Base-by-base conservation (phyloP, 306 rosid species). In the Trifolium pratense region DNA sequence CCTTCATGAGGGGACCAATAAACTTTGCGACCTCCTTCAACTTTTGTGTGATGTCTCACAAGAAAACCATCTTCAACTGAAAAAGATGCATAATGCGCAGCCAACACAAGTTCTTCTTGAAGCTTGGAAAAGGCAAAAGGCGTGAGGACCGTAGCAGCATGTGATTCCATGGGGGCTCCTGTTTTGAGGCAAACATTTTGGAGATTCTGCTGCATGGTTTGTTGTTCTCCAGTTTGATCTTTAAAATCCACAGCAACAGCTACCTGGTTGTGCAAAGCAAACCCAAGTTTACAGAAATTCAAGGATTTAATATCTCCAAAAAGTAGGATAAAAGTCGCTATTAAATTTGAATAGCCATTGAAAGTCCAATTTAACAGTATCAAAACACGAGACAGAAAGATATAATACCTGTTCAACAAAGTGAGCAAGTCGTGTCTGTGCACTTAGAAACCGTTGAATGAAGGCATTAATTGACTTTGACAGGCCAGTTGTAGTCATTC, bases 91-190 rank as follows among this genome's bases (percentile, higher is more conserved):
- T 91, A 93, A 82, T 93, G 97, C 48, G 97, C 96, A 56, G 98
- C 98, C 93, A 93, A 82, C 63, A 93, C 98, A 61, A 93, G 94
- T 79, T 93, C 96, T 78, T 93, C 98, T 81, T 89, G 96, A 76
- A 93, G 97, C 89, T 91, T 93, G 15, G 94, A 91, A 70, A 93
- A 93, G 80, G 98, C 96, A 76, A 80, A 89, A 48, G 98, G 98
- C 65, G 96, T 93, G 66, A 93, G 92, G 56, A 89, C 66, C 13
- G 94, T 76, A 61, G 96, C 97, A 25, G 97, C 98, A 17, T 91
- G 97, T 5, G 98, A 93, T 78, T 93, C 98, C 98, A 93, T 93
- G 7, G 98, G 98, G 17, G 98, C 98, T 74, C 98, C 98, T 55
- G 98, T 93, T 88, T 93, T 93, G 73, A 91, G 88, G 85, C 91